Evolutionary conservation across 352 stramenopile genomes (phyloP).

Genomic region (Pythium myriotylum): DNA sequence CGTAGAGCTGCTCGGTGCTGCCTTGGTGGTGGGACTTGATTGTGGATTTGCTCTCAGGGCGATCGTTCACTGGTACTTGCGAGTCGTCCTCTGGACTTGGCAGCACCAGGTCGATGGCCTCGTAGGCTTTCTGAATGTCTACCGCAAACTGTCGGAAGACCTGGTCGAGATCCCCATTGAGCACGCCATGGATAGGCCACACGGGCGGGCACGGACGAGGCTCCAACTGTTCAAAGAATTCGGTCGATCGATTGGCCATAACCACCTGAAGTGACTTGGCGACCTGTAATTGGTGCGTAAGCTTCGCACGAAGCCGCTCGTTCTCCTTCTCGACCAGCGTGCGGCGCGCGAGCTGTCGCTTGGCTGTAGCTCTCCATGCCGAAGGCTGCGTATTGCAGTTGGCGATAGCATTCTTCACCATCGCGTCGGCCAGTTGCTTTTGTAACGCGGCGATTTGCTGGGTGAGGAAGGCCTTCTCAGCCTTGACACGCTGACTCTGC

Average conservation of each 20-base stretch:
- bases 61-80: background rate
- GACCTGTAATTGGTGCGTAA: background rate
- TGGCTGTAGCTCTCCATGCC: background rate
- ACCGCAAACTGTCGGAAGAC: background rate
- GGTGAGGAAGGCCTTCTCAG: background rate
- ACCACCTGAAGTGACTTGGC: background rate
- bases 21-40: background rate
- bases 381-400: background rate
- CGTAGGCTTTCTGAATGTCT: background rate
- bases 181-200: background rate
- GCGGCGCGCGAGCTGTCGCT: background rate
- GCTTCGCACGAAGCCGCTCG: background rate
- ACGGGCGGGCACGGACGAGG: background rate
- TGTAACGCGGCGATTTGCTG: background rate
- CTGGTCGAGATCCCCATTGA: background rate
- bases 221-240: background rate
- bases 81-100: background rate
- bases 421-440: background rate
- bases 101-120: background rate
- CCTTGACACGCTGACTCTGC: background rate
- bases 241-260: background rate
- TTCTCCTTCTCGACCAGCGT: background rate
- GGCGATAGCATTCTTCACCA: background rate
- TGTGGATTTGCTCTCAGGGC: background rate
- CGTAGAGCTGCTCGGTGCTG: background rate